phyloP scores from a whole-genome alignment of 164 flowering plant species.

The Stephania japonica region DNA sequence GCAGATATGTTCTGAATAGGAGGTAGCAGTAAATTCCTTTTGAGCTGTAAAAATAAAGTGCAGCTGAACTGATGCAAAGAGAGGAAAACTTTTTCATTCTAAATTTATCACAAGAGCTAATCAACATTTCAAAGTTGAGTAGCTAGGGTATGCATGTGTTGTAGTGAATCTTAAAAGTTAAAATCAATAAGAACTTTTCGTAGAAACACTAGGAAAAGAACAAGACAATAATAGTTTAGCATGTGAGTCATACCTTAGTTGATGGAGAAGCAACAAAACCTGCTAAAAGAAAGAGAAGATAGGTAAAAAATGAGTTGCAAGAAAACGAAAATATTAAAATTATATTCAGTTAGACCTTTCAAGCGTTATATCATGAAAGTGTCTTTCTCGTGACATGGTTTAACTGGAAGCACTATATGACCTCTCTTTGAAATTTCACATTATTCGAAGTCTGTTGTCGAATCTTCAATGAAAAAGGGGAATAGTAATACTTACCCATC shows the following conservation, averaged over 20 bases:
- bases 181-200: not conserved
- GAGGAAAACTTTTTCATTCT: no score
- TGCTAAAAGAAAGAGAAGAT: conserved; percentile 31
- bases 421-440: not conserved
- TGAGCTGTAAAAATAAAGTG: no score
- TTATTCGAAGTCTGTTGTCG: not conserved
- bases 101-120: not conserved
- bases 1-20: no score
- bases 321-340: not conserved
- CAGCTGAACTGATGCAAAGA: no score
- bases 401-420: not conserved
- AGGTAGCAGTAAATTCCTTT: no score
- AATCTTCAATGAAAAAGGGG: not conserved
- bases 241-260: conserved; percentile 36
- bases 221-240: not conserved
- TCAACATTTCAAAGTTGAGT: not conserved
- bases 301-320: not conserved
- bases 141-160: not conserved
- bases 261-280: conserved; percentile 28
- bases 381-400: not conserved
- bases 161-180: not conserved
- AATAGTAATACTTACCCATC: conserved; percentile 32
- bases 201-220: not conserved
- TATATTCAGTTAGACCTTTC: not conserved
- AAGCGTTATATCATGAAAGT: not conserved